These are phyloP conservation scores for Cerioporus squamosus DNA, from an alignment of 1,284 basidiomycete species.

Conservation along the genomic window DNA sequence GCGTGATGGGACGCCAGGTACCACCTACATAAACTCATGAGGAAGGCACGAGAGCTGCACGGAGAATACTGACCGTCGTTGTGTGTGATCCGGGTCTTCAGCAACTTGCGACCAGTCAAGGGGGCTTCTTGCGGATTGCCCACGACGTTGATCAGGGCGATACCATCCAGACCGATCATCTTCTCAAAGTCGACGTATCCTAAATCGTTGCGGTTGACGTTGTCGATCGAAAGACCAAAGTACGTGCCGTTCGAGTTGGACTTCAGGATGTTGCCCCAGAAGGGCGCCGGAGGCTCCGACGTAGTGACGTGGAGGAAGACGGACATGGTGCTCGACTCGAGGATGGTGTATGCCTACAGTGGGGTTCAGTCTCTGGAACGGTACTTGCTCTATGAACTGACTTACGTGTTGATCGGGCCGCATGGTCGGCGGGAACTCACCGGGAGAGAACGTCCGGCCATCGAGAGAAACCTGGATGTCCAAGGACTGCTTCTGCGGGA, in stretches of 20 bases:
- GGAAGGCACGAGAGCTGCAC: no score
- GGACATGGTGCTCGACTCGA: slow-evolving; percentile 92
- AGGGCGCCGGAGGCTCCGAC: slow-evolving; percentile 72
- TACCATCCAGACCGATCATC: slow-evolving; percentile 94
- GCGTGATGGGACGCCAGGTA: slow-evolving; percentile 83
- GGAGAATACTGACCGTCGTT: slow-evolving; percentile 77
- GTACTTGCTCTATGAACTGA: slow-evolving; percentile 10
- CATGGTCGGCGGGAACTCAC: slow-evolving; percentile 91
- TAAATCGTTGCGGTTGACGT: slow-evolving; percentile 86
- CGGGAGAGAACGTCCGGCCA: slow-evolving; percentile 82
- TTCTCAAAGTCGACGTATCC: slow-evolving; percentile 99
- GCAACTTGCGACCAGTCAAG: slow-evolving; percentile 74
- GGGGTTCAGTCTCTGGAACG: background rate
- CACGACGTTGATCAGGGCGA: slow-evolving; percentile 92
- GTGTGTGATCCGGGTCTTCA: slow-evolving; percentile 92
- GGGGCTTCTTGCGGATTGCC: slow-evolving; percentile 80
- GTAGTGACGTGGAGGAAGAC: slow-evolving; percentile 97
- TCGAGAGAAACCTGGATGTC: slow-evolving; percentile 93
- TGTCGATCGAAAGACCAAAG: slow-evolving; percentile 84
- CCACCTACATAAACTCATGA: slow-evolving; percentile 56
- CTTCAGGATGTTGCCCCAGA: slow-evolving; percentile 93
- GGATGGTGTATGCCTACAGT: slow-evolving; percentile 84
- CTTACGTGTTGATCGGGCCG: slow-evolving; percentile 84
- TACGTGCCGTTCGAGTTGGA: slow-evolving; percentile 99
- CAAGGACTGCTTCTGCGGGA: slow-evolving; percentile 61